Base-by-base conservation (phyloP, 139 green algal species). In the Penium margaritaceum region DNA sequence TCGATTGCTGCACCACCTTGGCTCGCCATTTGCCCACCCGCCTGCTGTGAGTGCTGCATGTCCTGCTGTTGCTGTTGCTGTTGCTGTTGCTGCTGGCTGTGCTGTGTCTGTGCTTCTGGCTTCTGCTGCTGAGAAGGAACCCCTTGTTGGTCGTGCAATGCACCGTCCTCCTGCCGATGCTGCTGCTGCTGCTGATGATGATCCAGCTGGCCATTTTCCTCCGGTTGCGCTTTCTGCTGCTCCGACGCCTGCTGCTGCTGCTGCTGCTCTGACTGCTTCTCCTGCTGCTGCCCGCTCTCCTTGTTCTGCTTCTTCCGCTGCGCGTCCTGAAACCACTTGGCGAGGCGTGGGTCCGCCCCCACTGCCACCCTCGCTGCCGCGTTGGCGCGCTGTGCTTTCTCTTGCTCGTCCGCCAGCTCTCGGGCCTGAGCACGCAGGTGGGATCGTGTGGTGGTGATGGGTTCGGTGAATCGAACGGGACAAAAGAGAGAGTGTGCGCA, bases 351-450 rank as follows among this genome's bases (percentile, higher is more conserved):
- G 58, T 66, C 58, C 32, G 36, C 58, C 24, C 58, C 58, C 32
- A 66, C 33, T 3, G 58, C 58, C 15, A 44, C 58, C 58, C 58
- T 38, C 1, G 58, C 58, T 5, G 58, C 58, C 5, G n/a, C 33
- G 6, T 66, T 66, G 1, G 58, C 58, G 24, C 32, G 9, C 0
- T 24, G 34, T 41, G 58, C 58, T 29, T 66, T 66, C 58, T 44
- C 33, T 29, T 66, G 29, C 33, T 66, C 58, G 24, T 66, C 58
- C 58, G 34, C 32, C 58, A 66, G 29, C 58, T 66, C 58, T 30
- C 36, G 34, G 9, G 58, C 58, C 58, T 66, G 57, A 1, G 0
- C 2, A 1, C 27, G 5, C n/a, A n/a, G n/a, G n/a, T n/a, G n/a
- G n/a, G n/a, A n/a, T n/a, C n/a, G n/a, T n/a, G n/a, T n/a, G n/a